Conservation (phyloP, 208 protist genomes). For the Chromosphaera perkinsii region DNA sequence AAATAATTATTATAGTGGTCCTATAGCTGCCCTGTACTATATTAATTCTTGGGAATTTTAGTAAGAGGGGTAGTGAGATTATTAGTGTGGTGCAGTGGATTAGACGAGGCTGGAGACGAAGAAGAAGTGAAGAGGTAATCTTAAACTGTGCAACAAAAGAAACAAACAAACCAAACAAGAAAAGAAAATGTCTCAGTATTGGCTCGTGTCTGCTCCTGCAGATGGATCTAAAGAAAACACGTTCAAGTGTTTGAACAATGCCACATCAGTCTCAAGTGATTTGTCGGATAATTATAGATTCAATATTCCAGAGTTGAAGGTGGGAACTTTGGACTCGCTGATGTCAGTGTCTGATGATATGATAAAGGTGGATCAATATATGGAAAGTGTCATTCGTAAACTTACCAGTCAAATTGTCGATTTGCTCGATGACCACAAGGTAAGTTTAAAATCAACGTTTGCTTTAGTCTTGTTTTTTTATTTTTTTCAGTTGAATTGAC, state of each 20-base stretch:
- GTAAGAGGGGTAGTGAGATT: too few species aligned
- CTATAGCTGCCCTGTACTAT: too few species aligned
- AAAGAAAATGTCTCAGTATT: neutral
- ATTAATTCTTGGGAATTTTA: too few species aligned
- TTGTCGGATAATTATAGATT: neutral
- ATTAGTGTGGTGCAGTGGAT: too few species aligned
- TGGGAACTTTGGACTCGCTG: conserved; percentile 31
- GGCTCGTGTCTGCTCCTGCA: neutral
- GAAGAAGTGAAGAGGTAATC: too few species aligned
- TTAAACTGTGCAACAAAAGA: too few species aligned
- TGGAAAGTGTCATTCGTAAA: conserved; percentile 25
- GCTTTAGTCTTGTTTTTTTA: too few species aligned
- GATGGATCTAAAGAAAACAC: neutral
- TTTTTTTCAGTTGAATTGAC: too few species aligned
- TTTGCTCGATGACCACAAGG: conserved; percentile 23
- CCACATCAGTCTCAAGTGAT: neutral
- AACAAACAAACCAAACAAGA: too few species aligned
- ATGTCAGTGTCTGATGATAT: conserved; percentile 25
- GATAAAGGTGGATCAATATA: conserved; percentile 4
- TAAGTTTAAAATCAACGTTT: too few species aligned
- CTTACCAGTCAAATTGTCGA: conserved; percentile 9
- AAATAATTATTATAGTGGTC: too few species aligned
- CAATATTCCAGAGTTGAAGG: conserved; percentile 11
- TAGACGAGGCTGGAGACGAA: too few species aligned
- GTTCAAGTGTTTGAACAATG: neutral